These are phyloP conservation scores for Arabis hirsuta DNA, from an alignment of 345 rosid genomes.

Conservation along the genomic window DNA sequence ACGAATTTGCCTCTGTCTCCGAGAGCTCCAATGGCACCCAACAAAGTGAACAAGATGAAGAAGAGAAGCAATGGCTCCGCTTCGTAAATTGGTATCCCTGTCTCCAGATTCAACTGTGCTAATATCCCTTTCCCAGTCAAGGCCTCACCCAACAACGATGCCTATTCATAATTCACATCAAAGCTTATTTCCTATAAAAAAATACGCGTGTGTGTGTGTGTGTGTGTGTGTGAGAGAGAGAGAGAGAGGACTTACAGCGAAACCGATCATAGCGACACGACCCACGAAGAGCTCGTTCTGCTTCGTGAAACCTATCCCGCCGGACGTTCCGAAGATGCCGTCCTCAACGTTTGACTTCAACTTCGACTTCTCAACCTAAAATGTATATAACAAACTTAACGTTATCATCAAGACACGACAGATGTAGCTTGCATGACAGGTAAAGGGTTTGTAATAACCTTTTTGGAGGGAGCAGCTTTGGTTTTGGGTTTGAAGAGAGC, in stretches of 20 bases:
- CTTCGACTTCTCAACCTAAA: slow-evolving; percentile 51
- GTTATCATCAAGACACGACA: not conserved
- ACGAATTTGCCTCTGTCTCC: slow-evolving; percentile 93
- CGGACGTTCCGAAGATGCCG: slow-evolving; percentile 92
- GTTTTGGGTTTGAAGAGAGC: slow-evolving; percentile 88
- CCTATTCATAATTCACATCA: slow-evolving; percentile 49
- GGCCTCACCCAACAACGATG: slow-evolving; percentile 88
- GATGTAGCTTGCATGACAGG: not conserved
- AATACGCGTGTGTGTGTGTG: too few species aligned
- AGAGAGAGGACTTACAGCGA: slow-evolving; percentile 67
- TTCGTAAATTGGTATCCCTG: slow-evolving; percentile 93
- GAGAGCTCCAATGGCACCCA: slow-evolving; percentile 95
- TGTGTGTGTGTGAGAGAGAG: not conserved
- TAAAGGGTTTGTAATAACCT: slow-evolving; percentile 44
- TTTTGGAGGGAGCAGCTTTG: slow-evolving; percentile 71
- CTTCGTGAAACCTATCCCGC: slow-evolving; percentile 97
- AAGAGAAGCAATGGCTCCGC: slow-evolving; percentile 96
- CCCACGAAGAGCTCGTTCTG: slow-evolving; percentile 94
- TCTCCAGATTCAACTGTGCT: slow-evolving; percentile 81
- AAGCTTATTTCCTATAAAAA: slow-evolving; percentile 2
- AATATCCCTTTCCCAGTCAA: slow-evolving; percentile 94
- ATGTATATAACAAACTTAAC: not conserved
- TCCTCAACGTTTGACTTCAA: slow-evolving; percentile 73
- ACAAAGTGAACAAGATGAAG: slow-evolving; percentile 90
- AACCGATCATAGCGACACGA: slow-evolving; percentile 99